Evolutionary conservation across 1,139 yeast genomes (phyloP).

Genomic region (Yamadazyma siamensis): DNA sequence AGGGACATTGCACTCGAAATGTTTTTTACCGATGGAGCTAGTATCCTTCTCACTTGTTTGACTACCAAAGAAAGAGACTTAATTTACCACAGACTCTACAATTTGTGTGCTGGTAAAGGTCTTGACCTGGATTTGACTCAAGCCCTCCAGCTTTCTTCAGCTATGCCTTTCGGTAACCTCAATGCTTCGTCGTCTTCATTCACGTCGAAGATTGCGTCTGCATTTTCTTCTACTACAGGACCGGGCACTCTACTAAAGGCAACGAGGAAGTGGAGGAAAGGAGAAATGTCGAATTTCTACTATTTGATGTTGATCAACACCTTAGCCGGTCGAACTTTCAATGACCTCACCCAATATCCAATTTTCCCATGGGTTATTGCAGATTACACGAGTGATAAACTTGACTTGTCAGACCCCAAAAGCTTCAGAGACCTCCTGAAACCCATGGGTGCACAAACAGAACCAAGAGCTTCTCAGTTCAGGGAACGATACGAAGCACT

Average conservation of each 20-base stretch:
- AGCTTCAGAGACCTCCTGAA: conserved; percentile 71
- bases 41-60: conserved; percentile 58
- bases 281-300: conserved; percentile 76
- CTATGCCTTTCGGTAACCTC: conserved; percentile 12
- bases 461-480: conserved; percentile 56
- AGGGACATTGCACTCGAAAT: conserved; percentile 78
- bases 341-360: conserved; percentile 85
- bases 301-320: conserved; percentile 77
- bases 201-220: conserved; percentile 34
- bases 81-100: conserved; percentile 46
- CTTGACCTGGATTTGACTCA: conserved; percentile 51
- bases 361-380: conserved; percentile 89
- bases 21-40: conserved; percentile 70
- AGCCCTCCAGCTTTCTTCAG: conserved; percentile 47
- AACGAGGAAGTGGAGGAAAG: conserved; percentile 68
- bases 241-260: conserved; percentile 41
- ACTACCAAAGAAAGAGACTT: conserved; percentile 51
- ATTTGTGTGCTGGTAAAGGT: conserved; percentile 44
- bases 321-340: conserved; percentile 81
- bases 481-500: conserved; percentile 68
- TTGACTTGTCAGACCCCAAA: conserved; percentile 59
- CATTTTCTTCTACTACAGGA: conserved; percentile 26
- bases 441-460: conserved; percentile 87
- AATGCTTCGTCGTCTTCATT: conserved; percentile 18
- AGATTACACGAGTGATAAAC: conserved; percentile 63